Percentiles rank a stretch among this genome's conserved stretches.
Evolutionary conservation across 257 asterid species (phyloP).

Genomic region (Scutellaria galericulata): DNA sequence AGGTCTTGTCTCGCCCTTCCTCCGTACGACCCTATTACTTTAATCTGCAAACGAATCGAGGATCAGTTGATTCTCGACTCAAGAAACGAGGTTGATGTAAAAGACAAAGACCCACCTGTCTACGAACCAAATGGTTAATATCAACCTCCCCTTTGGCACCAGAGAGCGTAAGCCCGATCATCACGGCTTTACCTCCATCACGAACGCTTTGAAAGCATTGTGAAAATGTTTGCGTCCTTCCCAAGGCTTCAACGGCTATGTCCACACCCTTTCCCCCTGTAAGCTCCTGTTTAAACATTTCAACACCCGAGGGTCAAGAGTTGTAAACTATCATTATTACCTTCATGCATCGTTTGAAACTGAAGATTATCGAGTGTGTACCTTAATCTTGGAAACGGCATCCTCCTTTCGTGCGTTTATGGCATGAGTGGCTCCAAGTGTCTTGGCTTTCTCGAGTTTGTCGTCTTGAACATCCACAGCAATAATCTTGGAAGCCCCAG

Average conservation of each 20-base stretch:
- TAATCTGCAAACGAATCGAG: constrained; percentile 52
- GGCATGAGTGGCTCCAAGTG: constrained; percentile 86
- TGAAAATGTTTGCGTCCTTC: constrained; percentile 76
- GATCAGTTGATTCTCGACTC: neutral
- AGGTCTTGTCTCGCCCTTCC: constrained; percentile 96
- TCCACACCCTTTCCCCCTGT: constrained; percentile 98
- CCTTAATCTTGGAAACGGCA: constrained; percentile 72
- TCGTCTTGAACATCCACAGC: constrained; percentile 97
- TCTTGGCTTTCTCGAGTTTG: constrained; percentile 81
- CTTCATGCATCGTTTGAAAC: constrained; percentile 8
- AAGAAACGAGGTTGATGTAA: neutral
- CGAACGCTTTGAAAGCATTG: constrained; percentile 91
- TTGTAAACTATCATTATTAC: neutral
- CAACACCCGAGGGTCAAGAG: neutral
- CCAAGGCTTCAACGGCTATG: constrained; percentile 93
- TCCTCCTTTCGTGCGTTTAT: constrained; percentile 80
- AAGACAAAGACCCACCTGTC: constrained; percentile 61
- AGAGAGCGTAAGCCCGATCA: constrained; percentile 92
- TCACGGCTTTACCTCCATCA: constrained; percentile 98
- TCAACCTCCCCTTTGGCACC: constrained; percentile 96
- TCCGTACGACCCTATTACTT: constrained; percentile 93
- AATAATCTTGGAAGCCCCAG: constrained; percentile 96
- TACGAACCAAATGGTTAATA: constrained; percentile 92
- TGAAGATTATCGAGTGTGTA: constrained; percentile 33
- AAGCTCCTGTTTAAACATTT: constrained; percentile 64